Evolutionary conservation across 176 grass and related monocot species (phyloP).

Genomic region (Juncus inflexus): DNA sequence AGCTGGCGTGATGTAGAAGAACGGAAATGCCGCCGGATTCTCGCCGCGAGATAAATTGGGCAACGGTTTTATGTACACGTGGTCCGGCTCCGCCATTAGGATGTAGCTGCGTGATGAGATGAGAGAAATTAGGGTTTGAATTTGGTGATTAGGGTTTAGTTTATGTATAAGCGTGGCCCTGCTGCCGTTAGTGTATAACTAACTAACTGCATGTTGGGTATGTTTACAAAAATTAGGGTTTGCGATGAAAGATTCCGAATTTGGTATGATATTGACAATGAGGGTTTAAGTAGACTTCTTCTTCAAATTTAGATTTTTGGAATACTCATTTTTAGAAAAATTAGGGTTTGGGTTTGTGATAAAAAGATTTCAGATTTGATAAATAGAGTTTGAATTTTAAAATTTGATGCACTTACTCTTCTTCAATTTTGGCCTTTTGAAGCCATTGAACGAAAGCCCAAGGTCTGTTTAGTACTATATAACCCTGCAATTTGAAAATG

Average conservation of each 20-base stretch:
- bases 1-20: conserved; percentile 91
- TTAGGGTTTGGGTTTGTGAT: no score
- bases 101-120: conserved; percentile 64
- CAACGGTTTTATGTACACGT: conserved; percentile 87
- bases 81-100: conserved; percentile 99
- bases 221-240: no score
- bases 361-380: not conserved
- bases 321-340: no score
- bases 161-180: no score
- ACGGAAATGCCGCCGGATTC: conserved; percentile 67
- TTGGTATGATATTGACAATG: no score
- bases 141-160: no score
- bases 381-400: not conserved
- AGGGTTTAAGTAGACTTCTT: no score
- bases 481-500: conserved; percentile 51
- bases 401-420: conserved; percentile 60
- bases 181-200: no score
- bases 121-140: no score
- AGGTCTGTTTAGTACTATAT: conserved; percentile 95
- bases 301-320: no score
- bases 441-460: conserved; percentile 99
- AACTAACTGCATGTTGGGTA: no score
- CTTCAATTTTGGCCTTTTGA: conserved; percentile 54
- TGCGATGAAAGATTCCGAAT: no score
- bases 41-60: conserved; percentile 76